Evolutionary conservation across 345 rosid genomes (phyloP), one percentile per base, ranked within the genome.

Genomic region (Gossypium australe): DNA sequence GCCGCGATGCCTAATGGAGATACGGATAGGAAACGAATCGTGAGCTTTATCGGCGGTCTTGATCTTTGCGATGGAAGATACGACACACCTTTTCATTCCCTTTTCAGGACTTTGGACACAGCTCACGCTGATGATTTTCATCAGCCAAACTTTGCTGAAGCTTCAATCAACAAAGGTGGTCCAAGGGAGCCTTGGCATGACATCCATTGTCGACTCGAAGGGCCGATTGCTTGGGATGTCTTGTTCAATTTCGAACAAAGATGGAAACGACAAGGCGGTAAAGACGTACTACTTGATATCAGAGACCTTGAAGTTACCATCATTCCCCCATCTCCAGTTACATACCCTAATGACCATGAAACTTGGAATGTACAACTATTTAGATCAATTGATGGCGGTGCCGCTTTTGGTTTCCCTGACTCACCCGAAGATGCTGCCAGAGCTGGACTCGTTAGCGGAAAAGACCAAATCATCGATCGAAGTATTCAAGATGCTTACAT

Each of bases 161-260:
- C 89, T 43, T 75, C 96, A 13, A 91, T 95, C 69, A 84, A 86
- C 71, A 95, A 95, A 83, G 99, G 99, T 0, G 99, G 99, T 77
- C 99, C 99, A 20, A 87, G 99, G 86, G 98, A 93, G 79, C 99
- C 99, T 6, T 95, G 99, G 99, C 99, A 95, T 63, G 99, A 95
- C 76, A 93, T 93, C 75, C 99, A 95, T 73, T 93, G 90, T 51
- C 89, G 94, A 48, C 97, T 95, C 20, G 99, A 95, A 84, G 99
- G 99, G 73, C 97, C 97, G 14, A 77, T 95, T 70, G 99, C 99
- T 16, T 95, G 99, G 99, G 99, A 95, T 65, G 98, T 95, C 11
- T 75, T 95, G 80, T 93, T 83, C 70, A 95, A 95, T 71, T 95
- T 95, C 69, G 99, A 93, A 84, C 99, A 93, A 82, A 86, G 99